Conservation (phyloP, 2,329 filamentous ascomycete genomes). For the Pestalotiopsis sp. region DNA sequence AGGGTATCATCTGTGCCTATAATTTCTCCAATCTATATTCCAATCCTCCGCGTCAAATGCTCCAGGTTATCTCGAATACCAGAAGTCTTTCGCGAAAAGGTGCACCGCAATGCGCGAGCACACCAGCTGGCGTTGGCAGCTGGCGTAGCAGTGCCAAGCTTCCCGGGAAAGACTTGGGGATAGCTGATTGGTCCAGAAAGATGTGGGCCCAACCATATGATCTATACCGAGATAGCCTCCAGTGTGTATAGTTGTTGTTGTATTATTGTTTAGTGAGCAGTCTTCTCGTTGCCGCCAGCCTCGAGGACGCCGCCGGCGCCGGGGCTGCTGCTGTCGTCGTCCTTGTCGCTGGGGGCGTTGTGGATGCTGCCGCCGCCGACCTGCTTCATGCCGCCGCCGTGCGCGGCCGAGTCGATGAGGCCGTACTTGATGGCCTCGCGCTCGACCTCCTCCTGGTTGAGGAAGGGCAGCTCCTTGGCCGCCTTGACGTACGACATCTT, state of each 20-base stretch:
- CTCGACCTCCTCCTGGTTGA: slow-evolving; percentile 55
- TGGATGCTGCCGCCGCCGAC: neutral
- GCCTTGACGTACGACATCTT: slow-evolving; percentile 64
- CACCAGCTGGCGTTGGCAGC: too few species aligned
- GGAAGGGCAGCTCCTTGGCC: slow-evolving; percentile 56
- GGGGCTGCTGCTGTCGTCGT: neutral
- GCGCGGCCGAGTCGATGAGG: slow-evolving; percentile 15
- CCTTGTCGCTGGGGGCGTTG: slow-evolving; percentile 10
- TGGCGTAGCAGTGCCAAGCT: too few species aligned
- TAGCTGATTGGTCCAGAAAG: too few species aligned
- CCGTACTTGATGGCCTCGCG: slow-evolving; percentile 42
- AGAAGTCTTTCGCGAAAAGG: too few species aligned
- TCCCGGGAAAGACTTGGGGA: too few species aligned
- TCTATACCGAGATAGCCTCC: too few species aligned
- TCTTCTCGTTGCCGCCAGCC: slow-evolving; percentile 5
- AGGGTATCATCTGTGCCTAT: neutral
- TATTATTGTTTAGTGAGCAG: neutral
- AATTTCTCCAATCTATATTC: neutral
- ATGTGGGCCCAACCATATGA: too few species aligned
- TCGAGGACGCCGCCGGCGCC: neutral
- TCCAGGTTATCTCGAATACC: too few species aligned
- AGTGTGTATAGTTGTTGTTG: neutral
- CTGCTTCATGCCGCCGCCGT: neutral
- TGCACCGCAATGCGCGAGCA: too few species aligned
- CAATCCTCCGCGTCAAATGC: neutral